Conservation (phyloP, 805 yeast genomes). For the Candida alai region DNA sequence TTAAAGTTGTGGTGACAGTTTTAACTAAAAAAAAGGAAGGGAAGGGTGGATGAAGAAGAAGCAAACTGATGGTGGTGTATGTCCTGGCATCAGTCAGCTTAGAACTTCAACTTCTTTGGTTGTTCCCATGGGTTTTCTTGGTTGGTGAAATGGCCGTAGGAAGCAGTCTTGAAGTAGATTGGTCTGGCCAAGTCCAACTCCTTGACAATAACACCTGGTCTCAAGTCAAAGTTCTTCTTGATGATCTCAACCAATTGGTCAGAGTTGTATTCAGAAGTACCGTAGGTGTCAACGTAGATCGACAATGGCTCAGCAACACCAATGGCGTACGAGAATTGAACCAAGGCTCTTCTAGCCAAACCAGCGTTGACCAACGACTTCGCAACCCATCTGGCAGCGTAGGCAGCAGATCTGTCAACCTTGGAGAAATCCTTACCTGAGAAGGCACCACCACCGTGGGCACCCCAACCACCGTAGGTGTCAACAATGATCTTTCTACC, state of each 20-base stretch:
- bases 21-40: no score
- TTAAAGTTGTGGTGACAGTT: slow-evolving; percentile 15
- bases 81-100: slow-evolving; percentile 22
- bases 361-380: slow-evolving; percentile 95
- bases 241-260: slow-evolving; percentile 89
- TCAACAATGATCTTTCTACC: slow-evolving; percentile 99
- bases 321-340: slow-evolving; percentile 98
- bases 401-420: slow-evolving; percentile 99
- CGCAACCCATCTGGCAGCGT: slow-evolving; percentile 99
- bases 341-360: slow-evolving; percentile 94
- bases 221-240: slow-evolving; percentile 92
- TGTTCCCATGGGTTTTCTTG: slow-evolving; percentile 98
- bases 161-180: slow-evolving; percentile 97
- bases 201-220: slow-evolving; percentile 98
- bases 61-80: background rate
- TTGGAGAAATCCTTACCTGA: slow-evolving; percentile 99
- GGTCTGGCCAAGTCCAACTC: slow-evolving; percentile 98
- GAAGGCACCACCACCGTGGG: slow-evolving; percentile 99
- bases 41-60: no score
- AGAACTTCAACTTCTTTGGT: slow-evolving; percentile 74
- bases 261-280: slow-evolving; percentile 88
- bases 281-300: slow-evolving; percentile 95
- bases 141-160: slow-evolving; percentile 99
- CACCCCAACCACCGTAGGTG: slow-evolving; percentile 99
- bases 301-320: slow-evolving; percentile 99